Conservation (phyloP, 768 basidiomycete genomes). For the Leucogyrophana mollusca region DNA sequence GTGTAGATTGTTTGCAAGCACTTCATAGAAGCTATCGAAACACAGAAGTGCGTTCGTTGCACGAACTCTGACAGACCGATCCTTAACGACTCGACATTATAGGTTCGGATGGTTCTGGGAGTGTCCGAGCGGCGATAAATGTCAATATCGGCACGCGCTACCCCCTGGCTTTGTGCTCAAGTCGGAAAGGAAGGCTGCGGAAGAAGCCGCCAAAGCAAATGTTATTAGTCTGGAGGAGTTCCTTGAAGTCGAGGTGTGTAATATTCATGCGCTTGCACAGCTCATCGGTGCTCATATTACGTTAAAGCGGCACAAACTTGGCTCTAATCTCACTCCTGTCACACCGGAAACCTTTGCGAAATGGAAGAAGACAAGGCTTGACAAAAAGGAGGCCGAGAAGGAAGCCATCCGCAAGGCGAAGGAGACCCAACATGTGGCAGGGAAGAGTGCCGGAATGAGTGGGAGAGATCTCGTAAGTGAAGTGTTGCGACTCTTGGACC, state of each 20-base stretch:
- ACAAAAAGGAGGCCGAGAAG: constrained; percentile 91
- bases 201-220: constrained; percentile 88
- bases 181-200: constrained; percentile 87
- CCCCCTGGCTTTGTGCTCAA: constrained; percentile 96
- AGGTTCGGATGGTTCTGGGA: constrained; percentile 97
- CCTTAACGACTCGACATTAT: not conserved
- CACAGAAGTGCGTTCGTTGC: constrained; percentile 57
- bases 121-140: constrained; percentile 84
- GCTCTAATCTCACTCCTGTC: constrained; percentile 86
- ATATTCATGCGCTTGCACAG: not conserved
- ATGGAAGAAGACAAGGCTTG: constrained; percentile 94
- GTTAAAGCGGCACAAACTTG: constrained; percentile 88
- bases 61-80: not conserved
- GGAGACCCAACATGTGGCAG: constrained; percentile 76
- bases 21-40: constrained; percentile 96
- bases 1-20: constrained; percentile 93
- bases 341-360: constrained; percentile 87
- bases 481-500: not conserved
- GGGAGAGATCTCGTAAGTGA: constrained; percentile 85
- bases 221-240: constrained; percentile 95
- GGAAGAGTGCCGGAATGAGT: constrained; percentile 91
- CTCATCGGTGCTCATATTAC: constrained; percentile 3
- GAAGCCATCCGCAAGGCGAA: constrained; percentile 83
- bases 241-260: constrained; percentile 87
- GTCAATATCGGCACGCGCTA: constrained; percentile 93